Conservation (phyloP, 2,329 filamentous ascomycete species). For the Aspergillus aculeatinus region DNA sequence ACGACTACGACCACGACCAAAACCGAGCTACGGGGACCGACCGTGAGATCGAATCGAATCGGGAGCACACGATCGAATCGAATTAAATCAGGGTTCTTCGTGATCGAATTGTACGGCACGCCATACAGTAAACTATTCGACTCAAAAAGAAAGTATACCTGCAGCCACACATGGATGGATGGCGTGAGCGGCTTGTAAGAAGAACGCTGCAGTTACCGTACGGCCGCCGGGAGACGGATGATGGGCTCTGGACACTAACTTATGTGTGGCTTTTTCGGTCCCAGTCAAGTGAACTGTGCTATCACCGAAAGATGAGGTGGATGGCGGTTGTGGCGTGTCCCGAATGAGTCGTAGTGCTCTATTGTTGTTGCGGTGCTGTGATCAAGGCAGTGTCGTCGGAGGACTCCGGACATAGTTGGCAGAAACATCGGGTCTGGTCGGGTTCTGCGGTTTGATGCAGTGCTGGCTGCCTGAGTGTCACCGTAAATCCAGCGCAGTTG, state of each 20-base stretch:
- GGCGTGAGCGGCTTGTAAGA: background rate
- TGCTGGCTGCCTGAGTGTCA: background rate
- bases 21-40: no score
- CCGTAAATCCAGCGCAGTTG: background rate
- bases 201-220: background rate
- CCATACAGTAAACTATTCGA: background rate
- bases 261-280: no score
- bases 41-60: no score
- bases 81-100: no score
- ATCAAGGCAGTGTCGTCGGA: background rate
- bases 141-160: background rate
- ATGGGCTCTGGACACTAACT: background rate
- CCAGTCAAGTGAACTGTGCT: no score
- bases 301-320: no score
- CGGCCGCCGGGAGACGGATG: background rate
- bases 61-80: no score
- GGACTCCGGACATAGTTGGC: background rate
- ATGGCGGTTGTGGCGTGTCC: background rate
- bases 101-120: background rate
- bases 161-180: background rate
- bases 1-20: background rate
- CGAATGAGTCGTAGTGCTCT: background rate
- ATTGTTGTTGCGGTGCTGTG: background rate
- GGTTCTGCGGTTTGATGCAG: background rate
- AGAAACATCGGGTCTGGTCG: background rate